Base-by-base conservation (phyloP, 306 rosid species). In the Bauhinia variegata region DNA sequence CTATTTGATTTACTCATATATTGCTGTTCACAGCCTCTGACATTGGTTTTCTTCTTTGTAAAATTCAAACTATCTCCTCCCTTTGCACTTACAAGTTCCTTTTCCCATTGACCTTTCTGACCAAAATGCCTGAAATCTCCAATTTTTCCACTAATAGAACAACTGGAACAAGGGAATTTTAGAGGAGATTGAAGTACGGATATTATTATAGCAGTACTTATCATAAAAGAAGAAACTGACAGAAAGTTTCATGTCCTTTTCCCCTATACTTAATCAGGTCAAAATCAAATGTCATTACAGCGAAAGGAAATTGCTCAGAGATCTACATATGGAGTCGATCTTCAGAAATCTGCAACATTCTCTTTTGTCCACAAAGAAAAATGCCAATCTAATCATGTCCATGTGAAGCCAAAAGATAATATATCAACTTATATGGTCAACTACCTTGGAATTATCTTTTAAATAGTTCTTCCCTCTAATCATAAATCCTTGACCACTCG, bases 401-500 rank as follows among this genome's bases (percentile, higher is more conserved):
- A 8, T 51, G 17, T 41, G 7, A 56, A 48, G 46, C 46, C 23
- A 70, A 42, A 2, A 0, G 23, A 63, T 52, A 72, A 66, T 46
- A 5, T n/a, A 52, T 38, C 41, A 64, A 68, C 28, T 19, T 60
- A n/a, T 3, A 44, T 70, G 31, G 23, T 60, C 13, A 63, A 65
- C 82, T 50, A 87, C 98, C 96, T 92, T 92, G 69, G 85, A 75
- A 68, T 86, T 85, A 76, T 92, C 98, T 79, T 86, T 87, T 13
- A 89, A 79, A 75, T 92, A 92, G 76, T 58, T 92, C 80, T 92
- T 92, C 78, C 96, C 98, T 66, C 98, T 84, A 61, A 92, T 79
- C 98, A 71, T 92, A 74, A 92, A 92, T 79, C 96, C 85, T 16
- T 31, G 58, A 17, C 96, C 95, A 60, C 82, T 69, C 41, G 98